Evolutionary conservation across 116 monocot species (phyloP).

Genomic region (Papilionanthe hybrid): DNA sequence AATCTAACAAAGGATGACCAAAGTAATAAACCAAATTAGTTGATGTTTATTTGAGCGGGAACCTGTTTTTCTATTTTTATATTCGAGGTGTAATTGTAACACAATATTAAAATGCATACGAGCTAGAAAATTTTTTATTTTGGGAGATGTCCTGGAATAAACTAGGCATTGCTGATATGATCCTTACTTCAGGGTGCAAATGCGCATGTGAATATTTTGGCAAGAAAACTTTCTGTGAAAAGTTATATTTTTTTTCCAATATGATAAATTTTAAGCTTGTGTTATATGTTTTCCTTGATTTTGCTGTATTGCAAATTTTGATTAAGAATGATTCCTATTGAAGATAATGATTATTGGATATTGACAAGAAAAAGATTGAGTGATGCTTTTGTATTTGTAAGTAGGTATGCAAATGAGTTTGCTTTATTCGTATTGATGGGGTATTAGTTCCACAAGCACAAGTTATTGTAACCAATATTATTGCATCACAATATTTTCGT

Average conservation of each 20-base stretch:
- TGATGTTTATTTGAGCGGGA: not conserved
- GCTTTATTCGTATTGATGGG: not conserved
- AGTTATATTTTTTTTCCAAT: not conserved
- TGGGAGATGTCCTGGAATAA: too few species aligned
- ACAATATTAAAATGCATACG: too few species aligned
- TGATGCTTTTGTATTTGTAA: not conserved
- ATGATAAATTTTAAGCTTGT: not conserved
- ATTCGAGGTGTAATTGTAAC: not conserved
- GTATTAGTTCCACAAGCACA: not conserved
- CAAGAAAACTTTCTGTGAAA: not conserved
- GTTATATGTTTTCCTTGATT: not conserved
- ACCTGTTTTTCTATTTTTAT: not conserved
- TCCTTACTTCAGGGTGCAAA: not conserved
- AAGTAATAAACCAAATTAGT: not conserved
- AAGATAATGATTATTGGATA: not conserved
- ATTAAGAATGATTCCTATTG: not conserved
- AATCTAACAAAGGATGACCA: not conserved
- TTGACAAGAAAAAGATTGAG: not conserved
- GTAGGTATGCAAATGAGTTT: not conserved
- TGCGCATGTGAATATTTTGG: not conserved
- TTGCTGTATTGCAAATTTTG: not conserved
- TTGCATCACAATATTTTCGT: not conserved
- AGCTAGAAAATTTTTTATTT: not conserved
- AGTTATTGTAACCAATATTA: not conserved
- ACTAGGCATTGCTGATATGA: too few species aligned